Evolutionary conservation across 2,329 filamentous ascomycete genomes (phyloP).

Genomic region (Cadophora sp.): DNA sequence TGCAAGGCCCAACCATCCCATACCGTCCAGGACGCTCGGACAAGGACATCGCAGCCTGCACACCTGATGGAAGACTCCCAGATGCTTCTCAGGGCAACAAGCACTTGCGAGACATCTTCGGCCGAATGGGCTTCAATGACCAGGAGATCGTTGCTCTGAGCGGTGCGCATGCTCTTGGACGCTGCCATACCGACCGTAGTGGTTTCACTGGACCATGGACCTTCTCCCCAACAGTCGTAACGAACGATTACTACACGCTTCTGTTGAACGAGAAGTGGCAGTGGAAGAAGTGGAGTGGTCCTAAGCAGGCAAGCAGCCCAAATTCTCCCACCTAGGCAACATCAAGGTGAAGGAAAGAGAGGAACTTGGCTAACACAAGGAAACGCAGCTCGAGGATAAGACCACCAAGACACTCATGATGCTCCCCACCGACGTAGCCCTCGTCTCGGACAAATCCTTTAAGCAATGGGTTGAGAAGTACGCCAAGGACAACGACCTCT

Average conservation of each 20-base stretch:
- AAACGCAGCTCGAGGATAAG: slow-evolving; percentile 79
- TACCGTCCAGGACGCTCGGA: slow-evolving; percentile 89
- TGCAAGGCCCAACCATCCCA: slow-evolving; percentile 86
- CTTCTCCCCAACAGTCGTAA: slow-evolving; percentile 88
- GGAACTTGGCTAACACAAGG: slow-evolving; percentile 25
- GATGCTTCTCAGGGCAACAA: slow-evolving; percentile 79
- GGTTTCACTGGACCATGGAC: slow-evolving; percentile 92
- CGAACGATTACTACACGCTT: slow-evolving; percentile 93
- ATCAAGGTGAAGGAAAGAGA: background rate
- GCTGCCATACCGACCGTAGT: slow-evolving; percentile 86
- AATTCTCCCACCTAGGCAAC: background rate
- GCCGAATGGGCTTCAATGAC: slow-evolving; percentile 97
- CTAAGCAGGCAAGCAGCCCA: slow-evolving; percentile 63
- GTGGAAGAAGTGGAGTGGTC: slow-evolving; percentile 90
- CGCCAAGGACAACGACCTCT: slow-evolving; percentile 86
- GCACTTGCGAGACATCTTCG: slow-evolving; percentile 91
- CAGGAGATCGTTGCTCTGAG: slow-evolving; percentile 92
- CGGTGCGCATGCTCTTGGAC: slow-evolving; percentile 86
- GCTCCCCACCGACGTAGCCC: slow-evolving; percentile 89
- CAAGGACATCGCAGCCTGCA: slow-evolving; percentile 82
- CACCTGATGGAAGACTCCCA: slow-evolving; percentile 89
- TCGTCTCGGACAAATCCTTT: slow-evolving; percentile 90
- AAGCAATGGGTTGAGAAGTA: slow-evolving; percentile 82
- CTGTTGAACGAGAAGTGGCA: slow-evolving; percentile 92
- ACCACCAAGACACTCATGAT: slow-evolving; percentile 92